phyloP scores from a whole-genome alignment of 495 filamentous ascomycete genomes.

The Penicillium nucicola region DNA sequence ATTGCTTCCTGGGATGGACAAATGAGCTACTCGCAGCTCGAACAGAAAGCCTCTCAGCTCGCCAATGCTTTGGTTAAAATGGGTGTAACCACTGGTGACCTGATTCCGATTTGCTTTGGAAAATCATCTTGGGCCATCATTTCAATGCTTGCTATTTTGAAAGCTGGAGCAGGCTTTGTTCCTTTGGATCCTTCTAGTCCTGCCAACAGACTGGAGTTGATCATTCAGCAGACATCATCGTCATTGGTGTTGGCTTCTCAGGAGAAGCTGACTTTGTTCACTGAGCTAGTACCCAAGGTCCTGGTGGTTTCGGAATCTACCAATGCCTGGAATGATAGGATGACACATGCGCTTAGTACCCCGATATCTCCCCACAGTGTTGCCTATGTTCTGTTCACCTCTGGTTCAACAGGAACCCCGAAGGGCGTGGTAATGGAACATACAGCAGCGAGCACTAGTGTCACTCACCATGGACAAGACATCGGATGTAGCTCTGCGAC shows the following conservation, averaged over 20 bases:
- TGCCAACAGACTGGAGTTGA: not conserved
- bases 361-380: constrained; percentile 11
- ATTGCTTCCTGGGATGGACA: constrained; percentile 45
- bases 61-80: constrained; percentile 14
- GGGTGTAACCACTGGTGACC: constrained; percentile 27
- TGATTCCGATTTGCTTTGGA: constrained; percentile 45
- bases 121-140: constrained; percentile 44
- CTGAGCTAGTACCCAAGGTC: not conserved
- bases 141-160: constrained; percentile 39
- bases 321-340: not conserved
- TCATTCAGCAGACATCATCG: not conserved
- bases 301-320: not conserved
- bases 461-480: not conserved
- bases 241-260: not conserved
- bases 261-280: not conserved
- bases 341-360: not conserved
- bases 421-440: constrained; percentile 43
- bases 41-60: constrained; percentile 25
- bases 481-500: not conserved
- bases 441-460: constrained; percentile 18
- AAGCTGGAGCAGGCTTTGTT: constrained; percentile 38
- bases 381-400: constrained; percentile 33
- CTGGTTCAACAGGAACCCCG: constrained; percentile 32
- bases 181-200: constrained; percentile 6
- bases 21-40: constrained; percentile 47